Base-by-base conservation (phyloP, 371 early-diverging fungal genomes). In the Cokeromyces recurvatus region DNA sequence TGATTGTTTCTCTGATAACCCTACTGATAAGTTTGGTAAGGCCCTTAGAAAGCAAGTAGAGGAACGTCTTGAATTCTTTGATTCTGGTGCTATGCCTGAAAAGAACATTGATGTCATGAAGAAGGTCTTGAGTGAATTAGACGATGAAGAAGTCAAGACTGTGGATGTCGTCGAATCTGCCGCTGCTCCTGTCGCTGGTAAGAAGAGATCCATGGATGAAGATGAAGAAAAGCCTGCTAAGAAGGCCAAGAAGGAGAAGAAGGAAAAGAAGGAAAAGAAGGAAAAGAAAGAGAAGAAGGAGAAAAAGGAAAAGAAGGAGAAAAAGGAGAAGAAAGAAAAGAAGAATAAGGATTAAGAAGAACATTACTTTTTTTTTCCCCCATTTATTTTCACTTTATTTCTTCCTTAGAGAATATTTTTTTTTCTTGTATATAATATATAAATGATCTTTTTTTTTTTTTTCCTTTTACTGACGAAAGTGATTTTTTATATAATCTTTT, bases 31-130 rank as follows among this genome's bases (percentile, higher is more conserved):
- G 65, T 98, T 95, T 62, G 99, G 99, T 58, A 90, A 91, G 68
- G 91, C 95, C n/a, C 71, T 99, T 64, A 84, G 85, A 65, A 77
- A 85, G 44, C 95, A 98, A 75, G 94, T 98, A 14, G 98, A 99
- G 68, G 94, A 95, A 65, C 90, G 98, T 51, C 75, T 99, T 31
- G 77, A 78, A 51, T 95, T 94, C 77, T 93, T 91, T 67, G 95
- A 97, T 69, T 82, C 81, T 29, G 94, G 95, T 45, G 82, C 85
- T 14, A 77, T 85, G 36, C 91, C 95, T 12, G 74, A 86, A 42
- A 94, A 89, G 86, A 99, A 97, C 74, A 74, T 87, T 46, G 95
- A 92, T 50, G 91, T 94, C 38, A 94, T 99, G 94, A 75, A 86
- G 68, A 79, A 81, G 67, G 97, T 94, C 38, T 70, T 94, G 46